These are phyloP conservation scores for Fusarium keratoplasticum DNA, from an alignment of 2,329 filamentous ascomycete species.

Conservation along the genomic window DNA sequence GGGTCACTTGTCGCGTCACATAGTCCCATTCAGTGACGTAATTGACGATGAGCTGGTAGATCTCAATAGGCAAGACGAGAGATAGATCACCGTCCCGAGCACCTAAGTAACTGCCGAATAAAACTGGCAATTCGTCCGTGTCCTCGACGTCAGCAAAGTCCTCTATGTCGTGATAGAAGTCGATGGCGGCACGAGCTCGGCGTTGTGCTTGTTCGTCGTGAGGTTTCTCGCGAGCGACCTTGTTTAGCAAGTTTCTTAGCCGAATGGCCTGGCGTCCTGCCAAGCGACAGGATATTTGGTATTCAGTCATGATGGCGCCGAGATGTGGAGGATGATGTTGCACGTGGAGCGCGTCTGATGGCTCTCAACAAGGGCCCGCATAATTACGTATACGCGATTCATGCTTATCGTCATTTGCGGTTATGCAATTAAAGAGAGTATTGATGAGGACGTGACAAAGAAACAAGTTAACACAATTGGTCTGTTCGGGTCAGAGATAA, in stretches of 20 bases:
- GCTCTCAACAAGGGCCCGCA: not conserved
- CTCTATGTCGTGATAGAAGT: not conserved
- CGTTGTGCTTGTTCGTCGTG: slow-evolving; percentile 4
- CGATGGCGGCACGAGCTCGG: not conserved
- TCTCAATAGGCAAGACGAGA: slow-evolving; percentile 1
- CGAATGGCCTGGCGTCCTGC: not conserved
- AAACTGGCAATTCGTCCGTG: not conserved
- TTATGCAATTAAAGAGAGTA: not conserved
- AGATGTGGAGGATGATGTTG: not conserved
- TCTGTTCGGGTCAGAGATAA: not conserved
- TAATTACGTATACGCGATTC: not conserved
- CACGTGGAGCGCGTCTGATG: not conserved
- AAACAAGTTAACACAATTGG: not conserved
- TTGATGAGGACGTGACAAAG: not conserved
- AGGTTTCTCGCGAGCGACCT: not conserved
- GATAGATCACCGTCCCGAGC: accelerated
- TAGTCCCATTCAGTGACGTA: not conserved
- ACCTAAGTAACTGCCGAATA: no score
- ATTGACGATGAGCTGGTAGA: slow-evolving; percentile 11
- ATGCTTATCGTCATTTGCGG: not conserved
- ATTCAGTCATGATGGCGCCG: not conserved
- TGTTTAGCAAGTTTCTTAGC: not conserved
- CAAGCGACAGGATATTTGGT: not conserved
- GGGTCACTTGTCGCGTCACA: not conserved
- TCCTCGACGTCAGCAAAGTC: not conserved